Percentiles rank a stretch among this genome's conserved stretches.
phyloP scores from a whole-genome alignment of 2,329 filamentous ascomycete species.

The Paraconiothyrium brasiliense region DNA sequence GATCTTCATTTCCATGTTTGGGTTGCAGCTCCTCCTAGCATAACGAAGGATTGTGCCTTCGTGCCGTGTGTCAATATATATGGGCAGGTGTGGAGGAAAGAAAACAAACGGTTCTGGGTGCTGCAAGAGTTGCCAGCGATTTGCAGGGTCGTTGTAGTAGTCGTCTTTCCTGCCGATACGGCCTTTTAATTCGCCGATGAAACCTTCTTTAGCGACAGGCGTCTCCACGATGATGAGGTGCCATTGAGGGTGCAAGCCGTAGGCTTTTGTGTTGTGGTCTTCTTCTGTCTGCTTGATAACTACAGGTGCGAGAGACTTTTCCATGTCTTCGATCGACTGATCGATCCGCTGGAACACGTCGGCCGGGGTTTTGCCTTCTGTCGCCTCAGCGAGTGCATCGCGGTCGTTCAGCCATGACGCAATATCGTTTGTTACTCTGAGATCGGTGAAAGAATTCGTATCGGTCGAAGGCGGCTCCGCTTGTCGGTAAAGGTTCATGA shows the following conservation, averaged over 20 bases:
- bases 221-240: constrained; percentile 69
- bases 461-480: constrained; percentile 64
- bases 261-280: constrained; percentile 57
- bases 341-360: constrained; percentile 76
- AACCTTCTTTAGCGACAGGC: constrained; percentile 60
- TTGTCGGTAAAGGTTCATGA: constrained; percentile 77
- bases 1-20: constrained; percentile 89
- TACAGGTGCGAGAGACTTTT: constrained; percentile 59
- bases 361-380: constrained; percentile 67
- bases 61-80: constrained; percentile 90
- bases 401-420: constrained; percentile 81
- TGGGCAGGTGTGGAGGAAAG: constrained; percentile 83
- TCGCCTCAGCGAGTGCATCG: constrained; percentile 72
- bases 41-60: constrained; percentile 89
- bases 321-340: constrained; percentile 63
- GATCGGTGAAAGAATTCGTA: constrained; percentile 80
- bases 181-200: constrained; percentile 77
- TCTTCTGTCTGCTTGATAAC: constrained; percentile 64
- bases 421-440: constrained; percentile 78
- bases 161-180: constrained; percentile 58
- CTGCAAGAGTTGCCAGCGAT: constrained; percentile 58
- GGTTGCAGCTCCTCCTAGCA: constrained; percentile 88
- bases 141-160: constrained; percentile 56
- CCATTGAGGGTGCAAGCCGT: constrained; percentile 73
- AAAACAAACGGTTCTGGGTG: constrained; percentile 65